These are phyloP conservation scores for Plasmodium gonderi DNA, from an alignment of 169 alveolate genomes.

Conservation along the genomic window DNA sequence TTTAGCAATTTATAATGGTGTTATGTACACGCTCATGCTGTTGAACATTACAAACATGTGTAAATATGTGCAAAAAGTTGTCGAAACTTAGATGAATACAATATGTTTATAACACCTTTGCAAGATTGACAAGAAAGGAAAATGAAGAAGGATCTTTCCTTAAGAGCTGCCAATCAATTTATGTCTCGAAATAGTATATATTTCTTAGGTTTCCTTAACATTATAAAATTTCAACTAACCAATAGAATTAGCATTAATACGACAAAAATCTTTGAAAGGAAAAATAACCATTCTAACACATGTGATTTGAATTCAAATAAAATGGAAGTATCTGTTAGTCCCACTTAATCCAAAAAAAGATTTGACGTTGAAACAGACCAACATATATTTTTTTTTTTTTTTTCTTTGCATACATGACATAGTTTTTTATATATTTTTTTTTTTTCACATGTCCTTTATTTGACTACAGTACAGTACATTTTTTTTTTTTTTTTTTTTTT, in stretches of 20 bases:
- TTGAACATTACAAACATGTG: too few species aligned
- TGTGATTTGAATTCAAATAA: neutral
- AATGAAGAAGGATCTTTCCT: slow-evolving; percentile 16
- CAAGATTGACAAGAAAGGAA: neutral
- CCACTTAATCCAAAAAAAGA: neutral
- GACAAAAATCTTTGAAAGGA: neutral
- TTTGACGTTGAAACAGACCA: too few species aligned
- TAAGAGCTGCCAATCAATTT: neutral
- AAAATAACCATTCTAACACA: neutral
- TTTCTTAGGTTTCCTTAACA: neutral
- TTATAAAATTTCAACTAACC: neutral
- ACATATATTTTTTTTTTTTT: too few species aligned
- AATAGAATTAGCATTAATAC: neutral
- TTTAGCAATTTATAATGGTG: too few species aligned
- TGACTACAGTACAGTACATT: neutral
- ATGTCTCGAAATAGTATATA: slow-evolving; percentile 10
- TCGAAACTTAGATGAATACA: neutral
- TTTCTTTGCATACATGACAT: neutral
- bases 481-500: slow-evolving; percentile 3
- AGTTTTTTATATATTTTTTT: neutral
- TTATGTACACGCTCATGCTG: too few species aligned
- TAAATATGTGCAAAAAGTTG: too few species aligned
- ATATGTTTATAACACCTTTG: neutral
- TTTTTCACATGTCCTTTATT: neutral
- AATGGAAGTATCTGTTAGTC: slow-evolving; percentile 51